A percentile compares a stretch with the other conserved stretches of the same genome.
Evolutionary conservation across 2,329 filamentous ascomycete genomes (phyloP).

Genomic region (Paracoccidioides brasiliensis): DNA sequence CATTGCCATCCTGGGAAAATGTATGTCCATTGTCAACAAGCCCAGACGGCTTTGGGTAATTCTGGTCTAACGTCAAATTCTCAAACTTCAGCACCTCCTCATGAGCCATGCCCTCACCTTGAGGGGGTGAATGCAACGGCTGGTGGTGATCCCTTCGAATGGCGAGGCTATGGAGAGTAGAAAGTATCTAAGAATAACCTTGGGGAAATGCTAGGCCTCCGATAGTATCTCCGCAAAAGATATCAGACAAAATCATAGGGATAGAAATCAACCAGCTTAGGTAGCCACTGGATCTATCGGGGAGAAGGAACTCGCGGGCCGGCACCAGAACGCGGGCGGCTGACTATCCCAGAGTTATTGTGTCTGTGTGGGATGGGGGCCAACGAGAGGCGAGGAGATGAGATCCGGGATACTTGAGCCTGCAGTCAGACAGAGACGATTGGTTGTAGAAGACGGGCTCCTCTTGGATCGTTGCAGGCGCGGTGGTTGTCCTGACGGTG

Average conservation of each 20-base stretch:
- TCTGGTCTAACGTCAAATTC: constrained; percentile 29
- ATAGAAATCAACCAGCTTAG: background rate
- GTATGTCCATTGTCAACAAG: background rate
- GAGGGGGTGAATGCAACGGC: constrained; percentile 11
- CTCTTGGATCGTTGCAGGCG: too few relatives aligned
- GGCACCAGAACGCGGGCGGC: background rate
- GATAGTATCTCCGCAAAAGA: background rate
- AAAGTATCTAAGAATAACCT: background rate
- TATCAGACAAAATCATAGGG: background rate
- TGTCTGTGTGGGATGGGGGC: background rate
- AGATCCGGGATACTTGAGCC: background rate
- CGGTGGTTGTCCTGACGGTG: too few relatives aligned
- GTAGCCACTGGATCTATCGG: background rate
- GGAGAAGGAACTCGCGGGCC: background rate
- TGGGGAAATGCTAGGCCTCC: background rate
- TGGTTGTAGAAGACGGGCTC: too few relatives aligned
- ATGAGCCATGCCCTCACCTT: constrained; percentile 27
- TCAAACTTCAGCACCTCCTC: constrained; percentile 22
- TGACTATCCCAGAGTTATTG: background rate
- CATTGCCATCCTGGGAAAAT: background rate
- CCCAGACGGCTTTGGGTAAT: constrained; percentile 13
- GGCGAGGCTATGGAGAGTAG: background rate
- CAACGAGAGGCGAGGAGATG: too few relatives aligned
- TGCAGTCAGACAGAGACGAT: background rate
- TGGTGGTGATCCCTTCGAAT: background rate